Evolutionary conservation across 176 grass and related monocot genomes (phyloP).

Genomic region (Cenchrus americanus): DNA sequence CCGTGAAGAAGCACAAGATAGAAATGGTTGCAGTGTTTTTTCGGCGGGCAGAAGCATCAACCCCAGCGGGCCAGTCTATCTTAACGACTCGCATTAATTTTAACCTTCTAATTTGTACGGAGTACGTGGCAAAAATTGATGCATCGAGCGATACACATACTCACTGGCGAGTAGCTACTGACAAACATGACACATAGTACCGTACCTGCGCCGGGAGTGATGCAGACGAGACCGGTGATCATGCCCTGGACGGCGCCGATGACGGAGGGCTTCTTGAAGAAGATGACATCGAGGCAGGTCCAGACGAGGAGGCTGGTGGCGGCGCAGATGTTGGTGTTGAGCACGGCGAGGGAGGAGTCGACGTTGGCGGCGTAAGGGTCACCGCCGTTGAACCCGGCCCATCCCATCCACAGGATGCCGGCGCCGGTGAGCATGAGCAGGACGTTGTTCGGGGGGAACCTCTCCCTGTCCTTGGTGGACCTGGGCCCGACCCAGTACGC

Average conservation of each 20-base stretch:
- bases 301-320: conserved; percentile 85
- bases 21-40: neutral
- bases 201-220: conserved; percentile 83
- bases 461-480: conserved; percentile 87
- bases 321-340: conserved; percentile 94
- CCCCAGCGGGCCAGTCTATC: neutral
- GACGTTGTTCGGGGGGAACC: conserved; percentile 92
- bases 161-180: neutral
- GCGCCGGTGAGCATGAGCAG: conserved; percentile 86
- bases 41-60: neutral
- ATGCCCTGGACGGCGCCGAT: conserved; percentile 95
- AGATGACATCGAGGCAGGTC: conserved; percentile 89
- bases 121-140: neutral
- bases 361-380: conserved; percentile 88
- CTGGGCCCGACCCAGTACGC: conserved; percentile 94
- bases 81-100: neutral
- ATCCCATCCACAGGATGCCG: conserved; percentile 93
- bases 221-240: conserved; percentile 94
- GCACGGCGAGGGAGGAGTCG: conserved; percentile 78
- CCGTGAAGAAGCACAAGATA: neutral
- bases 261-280: conserved; percentile 95
- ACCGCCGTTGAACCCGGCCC: conserved; percentile 94
- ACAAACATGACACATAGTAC: neutral
- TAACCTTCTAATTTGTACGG: neutral
- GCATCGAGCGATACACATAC: neutral